These are phyloP conservation scores for Rickenella mellea DNA, from an alignment of 768 basidiomycete genomes.

Conservation along the genomic window DNA sequence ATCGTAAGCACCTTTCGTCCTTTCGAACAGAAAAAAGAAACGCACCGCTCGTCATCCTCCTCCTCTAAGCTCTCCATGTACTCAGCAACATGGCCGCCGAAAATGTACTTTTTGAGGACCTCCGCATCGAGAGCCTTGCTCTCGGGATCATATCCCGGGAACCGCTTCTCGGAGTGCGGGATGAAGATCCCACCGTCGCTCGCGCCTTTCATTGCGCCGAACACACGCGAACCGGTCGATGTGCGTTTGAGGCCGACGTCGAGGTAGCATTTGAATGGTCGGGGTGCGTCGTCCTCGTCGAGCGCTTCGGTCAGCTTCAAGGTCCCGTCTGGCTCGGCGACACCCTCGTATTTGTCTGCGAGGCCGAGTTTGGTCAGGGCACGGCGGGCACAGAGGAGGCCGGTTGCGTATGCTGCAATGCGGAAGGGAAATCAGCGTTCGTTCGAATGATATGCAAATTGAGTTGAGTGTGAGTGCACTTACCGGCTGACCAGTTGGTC, in stretches of 20 bases:
- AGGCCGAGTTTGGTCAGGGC: conserved; percentile 92
- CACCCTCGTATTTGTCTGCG: conserved; percentile 96
- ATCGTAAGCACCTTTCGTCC: conserved; percentile 8
- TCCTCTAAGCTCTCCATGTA: conserved; percentile 99
- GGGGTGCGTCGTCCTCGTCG: conserved; percentile 86
- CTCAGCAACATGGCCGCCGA: conserved; percentile 94
- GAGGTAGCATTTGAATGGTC: conserved; percentile 99
- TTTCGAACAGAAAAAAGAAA: conserved; percentile 5
- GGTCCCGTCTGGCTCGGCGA: conserved; percentile 83
- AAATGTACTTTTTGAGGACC: conserved; percentile 95
- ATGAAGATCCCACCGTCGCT: conserved; percentile 96
- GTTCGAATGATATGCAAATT: background rate
- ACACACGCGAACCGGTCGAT: conserved; percentile 93
- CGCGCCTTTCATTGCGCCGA: conserved; percentile 98
- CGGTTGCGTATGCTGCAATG: conserved; percentile 83
- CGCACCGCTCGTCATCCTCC: conserved; percentile 94
- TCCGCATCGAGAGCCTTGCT: conserved; percentile 89
- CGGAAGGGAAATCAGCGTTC: background rate
- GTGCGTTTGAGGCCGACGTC: conserved; percentile 98
- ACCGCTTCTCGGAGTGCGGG: conserved; percentile 95
- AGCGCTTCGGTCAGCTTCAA: conserved; percentile 74
- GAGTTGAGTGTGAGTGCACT: conserved; percentile 8
- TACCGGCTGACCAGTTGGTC: conserved; percentile 97
- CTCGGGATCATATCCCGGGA: conserved; percentile 96
- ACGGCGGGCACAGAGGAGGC: conserved; percentile 89